Evolutionary conservation across 2,329 filamentous ascomycete species (phyloP).

Genomic region (Cladosporium sp.): DNA sequence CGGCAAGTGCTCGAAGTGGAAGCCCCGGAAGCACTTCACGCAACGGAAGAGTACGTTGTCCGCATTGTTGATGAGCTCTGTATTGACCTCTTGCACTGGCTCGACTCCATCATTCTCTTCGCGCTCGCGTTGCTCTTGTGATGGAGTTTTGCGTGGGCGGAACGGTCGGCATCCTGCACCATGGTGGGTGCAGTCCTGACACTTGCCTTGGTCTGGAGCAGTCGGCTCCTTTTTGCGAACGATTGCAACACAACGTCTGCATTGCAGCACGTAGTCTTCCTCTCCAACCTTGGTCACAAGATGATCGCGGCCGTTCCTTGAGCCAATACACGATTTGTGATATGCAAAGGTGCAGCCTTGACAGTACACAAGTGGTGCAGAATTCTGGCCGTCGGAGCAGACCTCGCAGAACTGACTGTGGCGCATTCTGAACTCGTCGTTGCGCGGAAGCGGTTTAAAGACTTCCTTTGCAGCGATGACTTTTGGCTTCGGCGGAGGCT

Average conservation of each 20-base stretch:
- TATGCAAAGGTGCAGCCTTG: conserved; percentile 87
- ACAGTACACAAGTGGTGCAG: conserved; percentile 76
- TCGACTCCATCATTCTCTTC: conserved; percentile 75
- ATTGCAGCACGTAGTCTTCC: conserved; percentile 83
- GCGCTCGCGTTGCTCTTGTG: conserved; percentile 80
- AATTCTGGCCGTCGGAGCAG: conserved; percentile 62
- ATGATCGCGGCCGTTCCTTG: conserved; percentile 74
- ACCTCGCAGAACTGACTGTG: conserved; percentile 73
- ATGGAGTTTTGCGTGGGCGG: conserved; percentile 67
- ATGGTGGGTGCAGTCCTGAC: conserved; percentile 66
- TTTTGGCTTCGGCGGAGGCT: conserved; percentile 50
- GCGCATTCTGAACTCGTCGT: conserved; percentile 66
- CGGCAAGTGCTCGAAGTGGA: conserved; percentile 82
- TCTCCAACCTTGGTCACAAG: conserved; percentile 80
- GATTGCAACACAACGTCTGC: conserved; percentile 75
- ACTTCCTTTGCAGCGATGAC: conserved; percentile 66
- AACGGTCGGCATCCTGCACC: conserved; percentile 75
- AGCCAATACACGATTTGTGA: conserved; percentile 80
- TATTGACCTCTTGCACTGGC: conserved; percentile 66
- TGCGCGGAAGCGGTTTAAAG: conserved; percentile 63
- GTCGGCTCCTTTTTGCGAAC: conserved; percentile 66
- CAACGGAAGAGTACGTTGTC: conserved; percentile 84
- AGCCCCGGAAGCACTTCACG: conserved; percentile 70
- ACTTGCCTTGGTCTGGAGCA: conserved; percentile 70
- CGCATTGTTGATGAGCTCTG: conserved; percentile 69